These are phyloP conservation scores for Lactarius psammicola DNA, from an alignment of 768 basidiomycete species.

Conservation along the genomic window DNA sequence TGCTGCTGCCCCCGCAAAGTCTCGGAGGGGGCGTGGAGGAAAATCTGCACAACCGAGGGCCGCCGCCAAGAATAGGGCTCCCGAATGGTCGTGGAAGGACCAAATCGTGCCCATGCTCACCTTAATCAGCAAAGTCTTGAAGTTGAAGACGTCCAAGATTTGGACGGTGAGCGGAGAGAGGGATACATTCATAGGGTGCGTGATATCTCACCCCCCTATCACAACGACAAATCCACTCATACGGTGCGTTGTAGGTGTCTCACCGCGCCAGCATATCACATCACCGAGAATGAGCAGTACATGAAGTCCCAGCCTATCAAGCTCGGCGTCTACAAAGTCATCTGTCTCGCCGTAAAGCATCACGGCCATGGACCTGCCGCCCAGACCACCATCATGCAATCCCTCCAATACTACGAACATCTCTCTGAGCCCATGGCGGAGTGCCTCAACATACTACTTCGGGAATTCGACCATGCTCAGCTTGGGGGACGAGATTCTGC, in stretches of 20 bases:
- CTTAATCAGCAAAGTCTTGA: constrained; percentile 70
- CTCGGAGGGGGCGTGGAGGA: constrained; percentile 58
- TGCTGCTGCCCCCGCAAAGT: constrained; percentile 45
- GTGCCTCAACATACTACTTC: constrained; percentile 70
- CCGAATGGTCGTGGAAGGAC: constrained; percentile 71
- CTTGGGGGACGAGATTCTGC: constrained; percentile 88
- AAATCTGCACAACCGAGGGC: constrained; percentile 50
- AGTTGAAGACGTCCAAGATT: constrained; percentile 68
- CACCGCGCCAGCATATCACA: constrained; percentile 81
- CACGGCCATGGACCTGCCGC: constrained; percentile 82
- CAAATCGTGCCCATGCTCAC: constrained; percentile 70
- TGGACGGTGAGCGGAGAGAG: constrained; percentile 88
- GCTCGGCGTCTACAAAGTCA: constrained; percentile 77
- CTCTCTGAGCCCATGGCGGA: constrained; percentile 94
- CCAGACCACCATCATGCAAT: constrained; percentile 89
- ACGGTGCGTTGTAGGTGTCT: constrained; percentile 59
- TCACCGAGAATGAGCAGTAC: constrained; percentile 82
- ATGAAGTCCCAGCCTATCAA: constrained; percentile 79
- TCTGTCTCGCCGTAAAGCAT: constrained; percentile 89
- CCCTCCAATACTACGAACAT: constrained; percentile 91
- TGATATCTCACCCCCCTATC: constrained; percentile 24
- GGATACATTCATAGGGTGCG: constrained; percentile 83
- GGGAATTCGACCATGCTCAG: constrained; percentile 85
- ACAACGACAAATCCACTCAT: constrained; percentile 14
- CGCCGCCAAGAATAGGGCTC: constrained; percentile 39